These are phyloP conservation scores for Setomelanomma holmii DNA, from an alignment of 2,329 filamentous ascomycete genomes.

Conservation along the genomic window DNA sequence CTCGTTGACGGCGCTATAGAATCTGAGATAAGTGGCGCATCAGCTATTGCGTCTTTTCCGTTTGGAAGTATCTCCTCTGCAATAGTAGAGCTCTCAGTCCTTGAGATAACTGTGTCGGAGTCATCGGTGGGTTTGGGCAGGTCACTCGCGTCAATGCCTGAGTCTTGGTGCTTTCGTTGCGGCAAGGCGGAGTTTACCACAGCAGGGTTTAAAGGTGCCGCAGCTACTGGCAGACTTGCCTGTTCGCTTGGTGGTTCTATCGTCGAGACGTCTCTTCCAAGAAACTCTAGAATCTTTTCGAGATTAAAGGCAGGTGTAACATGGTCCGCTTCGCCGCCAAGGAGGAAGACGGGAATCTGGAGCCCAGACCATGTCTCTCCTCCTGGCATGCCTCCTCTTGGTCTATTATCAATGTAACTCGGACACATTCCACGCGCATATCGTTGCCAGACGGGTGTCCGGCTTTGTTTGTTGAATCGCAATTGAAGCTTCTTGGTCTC, in stretches of 20 bases:
- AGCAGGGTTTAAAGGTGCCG: conserved; percentile 56
- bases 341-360: conserved; percentile 75
- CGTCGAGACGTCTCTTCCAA: conserved; percentile 48
- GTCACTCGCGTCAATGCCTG: conserved; percentile 41
- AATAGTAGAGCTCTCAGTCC: conserved; percentile 20
- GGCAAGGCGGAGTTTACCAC: conserved; percentile 20
- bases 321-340: conserved; percentile 78
- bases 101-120: conserved; percentile 17
- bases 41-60: conserved; percentile 23
- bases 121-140: conserved; percentile 31
- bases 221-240: conserved; percentile 56
- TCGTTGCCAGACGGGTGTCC: conserved; percentile 80
- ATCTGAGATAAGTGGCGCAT: conserved; percentile 15
- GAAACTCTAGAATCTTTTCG: conserved; percentile 66
- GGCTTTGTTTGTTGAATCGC: conserved; percentile 82
- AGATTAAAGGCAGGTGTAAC: conserved; percentile 77
- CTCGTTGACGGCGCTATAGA: conserved; percentile 5
- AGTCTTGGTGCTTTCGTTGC: conserved; percentile 44
- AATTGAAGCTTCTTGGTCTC: conserved; percentile 73
- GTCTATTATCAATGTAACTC: conserved; percentile 59
- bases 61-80: conserved; percentile 44
- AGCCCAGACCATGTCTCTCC: conserved; percentile 75
- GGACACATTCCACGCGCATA: conserved; percentile 79
- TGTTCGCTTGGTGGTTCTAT: conserved; percentile 38
- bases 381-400: conserved; percentile 72